Conservation (phyloP, 441 rosid species). For the Euphorbia corollata region DNA sequence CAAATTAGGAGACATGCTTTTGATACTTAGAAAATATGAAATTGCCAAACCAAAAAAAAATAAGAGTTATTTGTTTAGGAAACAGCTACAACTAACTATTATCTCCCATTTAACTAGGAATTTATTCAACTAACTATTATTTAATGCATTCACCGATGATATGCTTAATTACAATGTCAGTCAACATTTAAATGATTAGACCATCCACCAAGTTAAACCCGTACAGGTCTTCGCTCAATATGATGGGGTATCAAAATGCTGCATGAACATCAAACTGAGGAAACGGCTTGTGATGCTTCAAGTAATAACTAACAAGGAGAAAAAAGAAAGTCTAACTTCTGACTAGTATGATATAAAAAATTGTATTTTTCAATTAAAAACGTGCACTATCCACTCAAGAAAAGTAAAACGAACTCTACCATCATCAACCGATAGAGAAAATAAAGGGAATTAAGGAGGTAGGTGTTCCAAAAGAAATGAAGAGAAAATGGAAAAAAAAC, state of each 20-base stretch:
- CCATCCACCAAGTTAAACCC: background rate
- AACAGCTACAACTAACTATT: too few species aligned
- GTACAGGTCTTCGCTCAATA: background rate
- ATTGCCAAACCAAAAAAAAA: background rate
- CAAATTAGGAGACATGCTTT: background rate
- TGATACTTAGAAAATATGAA: constrained; percentile 1
- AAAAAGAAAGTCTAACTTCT: background rate
- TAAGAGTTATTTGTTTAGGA: background rate
- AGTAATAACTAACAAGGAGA: background rate
- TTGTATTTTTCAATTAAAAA: background rate
- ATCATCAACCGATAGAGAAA: background rate
- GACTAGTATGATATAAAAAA: background rate
- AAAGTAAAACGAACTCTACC: background rate
- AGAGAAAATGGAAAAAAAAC: background rate
- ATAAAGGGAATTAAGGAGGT: background rate
- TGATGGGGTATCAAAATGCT: background rate
- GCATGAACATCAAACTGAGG: background rate
- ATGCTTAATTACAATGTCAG: background rate
- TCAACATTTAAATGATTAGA: background rate
- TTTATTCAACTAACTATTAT: background rate
- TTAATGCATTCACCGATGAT: background rate
- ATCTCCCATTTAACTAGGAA: too few species aligned
- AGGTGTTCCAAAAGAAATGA: background rate
- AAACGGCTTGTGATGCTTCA: background rate
- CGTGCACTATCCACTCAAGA: background rate